phyloP scores from a whole-genome alignment of 768 basidiomycete genomes.

The Terana coerulea region DNA sequence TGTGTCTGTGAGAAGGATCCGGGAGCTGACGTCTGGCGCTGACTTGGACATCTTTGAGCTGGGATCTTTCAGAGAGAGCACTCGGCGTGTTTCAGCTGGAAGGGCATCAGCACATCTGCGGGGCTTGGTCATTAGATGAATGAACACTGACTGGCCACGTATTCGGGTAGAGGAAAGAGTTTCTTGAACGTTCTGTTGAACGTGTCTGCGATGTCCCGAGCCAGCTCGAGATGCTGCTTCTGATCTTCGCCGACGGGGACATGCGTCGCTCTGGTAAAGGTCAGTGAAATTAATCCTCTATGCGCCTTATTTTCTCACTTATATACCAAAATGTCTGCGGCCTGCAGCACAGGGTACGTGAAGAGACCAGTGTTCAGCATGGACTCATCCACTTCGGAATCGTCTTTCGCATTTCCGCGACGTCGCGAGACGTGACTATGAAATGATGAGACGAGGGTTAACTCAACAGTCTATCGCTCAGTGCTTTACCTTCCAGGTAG shows the following conservation, averaged over 20 bases:
- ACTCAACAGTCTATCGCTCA: not conserved
- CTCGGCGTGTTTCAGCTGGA: slow-evolving; percentile 72
- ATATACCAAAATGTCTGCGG: slow-evolving; percentile 88
- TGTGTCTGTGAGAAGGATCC: slow-evolving; percentile 83
- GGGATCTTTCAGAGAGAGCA: slow-evolving; percentile 85
- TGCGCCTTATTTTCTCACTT: slow-evolving; percentile 58
- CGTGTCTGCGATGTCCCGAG: slow-evolving; percentile 73
- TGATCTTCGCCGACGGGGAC: slow-evolving; percentile 98
- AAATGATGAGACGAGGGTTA: not conserved
- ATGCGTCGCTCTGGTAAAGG: slow-evolving; percentile 66
- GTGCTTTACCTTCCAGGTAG: slow-evolving; percentile 83
- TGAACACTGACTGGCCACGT: slow-evolving; percentile 64
- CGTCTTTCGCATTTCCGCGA: slow-evolving; percentile 69
- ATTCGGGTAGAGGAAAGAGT: slow-evolving; percentile 70
- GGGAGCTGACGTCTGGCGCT: slow-evolving; percentile 68
- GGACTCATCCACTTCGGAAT: slow-evolving; percentile 78
- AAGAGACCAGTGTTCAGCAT: slow-evolving; percentile 82
- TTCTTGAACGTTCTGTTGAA: slow-evolving; percentile 73
- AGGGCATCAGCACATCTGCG: not conserved
- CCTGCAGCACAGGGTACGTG: slow-evolving; percentile 91
- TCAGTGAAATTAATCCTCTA: not conserved
- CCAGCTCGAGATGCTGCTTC: slow-evolving; percentile 88
- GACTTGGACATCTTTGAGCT: slow-evolving; percentile 96
- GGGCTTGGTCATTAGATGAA: not conserved
- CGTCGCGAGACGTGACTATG: slow-evolving; percentile 69